phyloP scores from a whole-genome alignment of 2,329 filamentous ascomycete genomes.

The Arachnopeziza araneosa region DNA sequence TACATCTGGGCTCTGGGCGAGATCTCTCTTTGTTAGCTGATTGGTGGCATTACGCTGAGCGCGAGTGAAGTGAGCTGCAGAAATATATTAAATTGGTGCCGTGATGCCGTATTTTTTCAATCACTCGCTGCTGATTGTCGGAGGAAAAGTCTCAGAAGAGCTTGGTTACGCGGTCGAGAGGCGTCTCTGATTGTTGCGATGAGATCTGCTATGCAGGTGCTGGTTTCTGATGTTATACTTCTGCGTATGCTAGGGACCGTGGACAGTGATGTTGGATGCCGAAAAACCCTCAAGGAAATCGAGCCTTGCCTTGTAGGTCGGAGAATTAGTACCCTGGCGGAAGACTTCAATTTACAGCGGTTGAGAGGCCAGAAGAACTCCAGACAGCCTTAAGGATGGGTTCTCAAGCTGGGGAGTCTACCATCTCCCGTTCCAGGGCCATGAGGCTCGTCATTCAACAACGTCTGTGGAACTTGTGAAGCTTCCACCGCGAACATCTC shows the following conservation, averaged over 20 bases:
- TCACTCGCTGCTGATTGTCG: not conserved
- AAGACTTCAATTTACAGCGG: not conserved
- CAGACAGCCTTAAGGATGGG: not conserved
- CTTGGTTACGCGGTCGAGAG: not conserved
- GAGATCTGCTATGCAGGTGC: no score
- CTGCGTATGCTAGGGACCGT: not conserved
- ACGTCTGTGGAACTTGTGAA: not conserved
- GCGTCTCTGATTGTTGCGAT: not conserved
- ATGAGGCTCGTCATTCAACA: not conserved
- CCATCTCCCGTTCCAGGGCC: not conserved
- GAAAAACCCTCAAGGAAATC: not conserved
- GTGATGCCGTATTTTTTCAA: not conserved
- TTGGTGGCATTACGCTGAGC: not conserved
- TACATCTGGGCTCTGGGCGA: not conserved
- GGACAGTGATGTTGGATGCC: not conserved
- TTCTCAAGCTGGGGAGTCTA: not conserved
- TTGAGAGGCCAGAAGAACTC: not conserved
- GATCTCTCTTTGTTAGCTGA: not conserved
- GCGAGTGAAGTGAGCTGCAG: not conserved
- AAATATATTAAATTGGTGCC: not conserved
- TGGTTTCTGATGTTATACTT: not conserved
- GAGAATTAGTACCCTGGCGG: not conserved
- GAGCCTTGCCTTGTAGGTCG: not conserved
- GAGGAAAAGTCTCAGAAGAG: not conserved
- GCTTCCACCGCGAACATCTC: not conserved